phyloP scores from a whole-genome alignment of 192 early-diverging fungal genomes.

The Coemansia sp. region DNA sequence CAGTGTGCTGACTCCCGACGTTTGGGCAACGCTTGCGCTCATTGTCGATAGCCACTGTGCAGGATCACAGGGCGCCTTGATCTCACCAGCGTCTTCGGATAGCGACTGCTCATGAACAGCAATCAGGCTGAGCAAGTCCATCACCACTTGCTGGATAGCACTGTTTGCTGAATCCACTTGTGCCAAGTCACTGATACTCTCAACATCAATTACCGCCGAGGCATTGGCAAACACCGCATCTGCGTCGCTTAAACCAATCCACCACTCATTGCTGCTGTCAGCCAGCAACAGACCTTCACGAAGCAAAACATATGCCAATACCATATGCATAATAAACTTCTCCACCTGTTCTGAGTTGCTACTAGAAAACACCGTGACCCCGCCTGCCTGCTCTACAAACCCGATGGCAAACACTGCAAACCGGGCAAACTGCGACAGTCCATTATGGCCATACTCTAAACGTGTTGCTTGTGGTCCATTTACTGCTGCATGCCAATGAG shows the following conservation, averaged over 20 bases:
- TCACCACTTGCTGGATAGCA: conserved; percentile 24
- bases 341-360: neutral
- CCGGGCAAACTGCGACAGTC: conserved; percentile 34
- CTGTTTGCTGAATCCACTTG: conserved; percentile 14
- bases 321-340: conserved; percentile 18
- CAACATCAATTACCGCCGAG: too few species aligned
- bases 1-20: neutral
- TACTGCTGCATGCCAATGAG: conserved; percentile 28
- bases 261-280: neutral
- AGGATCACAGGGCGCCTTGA: conserved; percentile 12
- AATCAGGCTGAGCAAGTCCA: conserved; percentile 16
- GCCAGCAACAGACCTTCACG: conserved; percentile 27
- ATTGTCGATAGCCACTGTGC: conserved; percentile 26
- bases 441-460: conserved; percentile 16
- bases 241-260: conserved; percentile 9
- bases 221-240: conserved; percentile 7
- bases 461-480: too few species aligned
- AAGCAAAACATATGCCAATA: conserved; percentile 40
- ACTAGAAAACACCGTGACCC: neutral
- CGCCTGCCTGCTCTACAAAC: conserved; percentile 18
- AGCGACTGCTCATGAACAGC: conserved; percentile 17
- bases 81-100: neutral
- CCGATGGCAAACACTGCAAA: conserved; percentile 34
- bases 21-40: neutral
- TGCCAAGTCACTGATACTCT: neutral